Percentiles rank a stretch among this genome's conserved stretches.
Conservation (phyloP, 768 basidiomycete genomes). For the Chalciporus chontae region DNA sequence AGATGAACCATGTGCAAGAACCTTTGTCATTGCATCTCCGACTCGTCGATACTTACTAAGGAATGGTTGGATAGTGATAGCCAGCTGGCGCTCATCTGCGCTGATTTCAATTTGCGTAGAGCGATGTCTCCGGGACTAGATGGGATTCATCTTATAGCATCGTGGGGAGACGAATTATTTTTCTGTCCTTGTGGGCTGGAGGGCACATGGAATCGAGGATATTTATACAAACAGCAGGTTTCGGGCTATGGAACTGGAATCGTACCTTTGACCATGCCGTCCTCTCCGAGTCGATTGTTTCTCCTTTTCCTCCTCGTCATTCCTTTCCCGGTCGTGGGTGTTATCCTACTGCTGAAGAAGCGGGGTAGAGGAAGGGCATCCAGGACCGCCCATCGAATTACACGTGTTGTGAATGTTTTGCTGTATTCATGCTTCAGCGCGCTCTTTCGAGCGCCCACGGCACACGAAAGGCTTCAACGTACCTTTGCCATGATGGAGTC, state of each 20-base stretch:
- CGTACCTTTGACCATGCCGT: conserved; percentile 10
- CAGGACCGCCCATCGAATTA: not conserved
- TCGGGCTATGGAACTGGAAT: too few species aligned
- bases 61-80: not conserved
- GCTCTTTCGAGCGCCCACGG: conserved; percentile 7
- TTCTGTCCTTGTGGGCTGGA: too few species aligned
- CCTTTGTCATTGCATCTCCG: too few species aligned
- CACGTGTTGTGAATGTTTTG: conserved; percentile 14
- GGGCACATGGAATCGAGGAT: too few species aligned
- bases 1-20: not conserved
- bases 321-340: not conserved
- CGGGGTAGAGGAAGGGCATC: not conserved
- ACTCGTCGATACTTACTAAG: too few species aligned
- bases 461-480: not conserved
- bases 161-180: not conserved
- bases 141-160: not conserved
- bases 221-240: too few species aligned
- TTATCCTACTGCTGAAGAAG: not conserved
- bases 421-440: conserved; percentile 5
- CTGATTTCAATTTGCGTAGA: not conserved
- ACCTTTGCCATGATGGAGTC: conserved; percentile 8
- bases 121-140: not conserved
- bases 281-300: conserved; percentile 9
- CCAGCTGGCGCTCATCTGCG: not conserved
- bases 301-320: conserved; percentile 13